A percentile compares a stretch with the other conserved stretches of the same genome.
Conservation (phyloP, 2,329 filamentous ascomycete species). For the Phyllosticta paracitricarpa region DNA sequence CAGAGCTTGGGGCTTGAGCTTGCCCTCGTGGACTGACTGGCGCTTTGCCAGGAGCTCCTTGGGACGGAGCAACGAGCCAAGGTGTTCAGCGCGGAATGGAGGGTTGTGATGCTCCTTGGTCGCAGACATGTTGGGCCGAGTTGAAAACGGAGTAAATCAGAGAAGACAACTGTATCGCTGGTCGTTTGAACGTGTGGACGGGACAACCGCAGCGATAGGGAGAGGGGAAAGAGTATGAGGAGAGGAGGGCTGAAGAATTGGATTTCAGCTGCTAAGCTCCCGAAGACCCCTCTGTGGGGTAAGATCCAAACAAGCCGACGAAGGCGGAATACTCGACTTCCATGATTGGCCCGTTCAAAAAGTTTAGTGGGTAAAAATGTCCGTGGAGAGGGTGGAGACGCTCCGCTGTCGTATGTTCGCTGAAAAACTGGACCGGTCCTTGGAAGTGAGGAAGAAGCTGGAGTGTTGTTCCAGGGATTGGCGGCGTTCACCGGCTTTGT, state of each 20-base stretch:
- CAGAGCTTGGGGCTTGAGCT: slow-evolving; percentile 46
- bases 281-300: neutral
- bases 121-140: neutral
- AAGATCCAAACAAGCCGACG: neutral
- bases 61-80: slow-evolving; percentile 59
- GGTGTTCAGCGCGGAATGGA: slow-evolving; percentile 60
- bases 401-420: neutral
- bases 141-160: neutral
- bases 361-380: neutral
- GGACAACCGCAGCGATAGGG: neutral
- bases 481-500: neutral
- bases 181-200: neutral
- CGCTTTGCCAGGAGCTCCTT: slow-evolving; percentile 48
- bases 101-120: slow-evolving; percentile 30
- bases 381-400: neutral
- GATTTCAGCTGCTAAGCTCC: neutral
- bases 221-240: neutral
- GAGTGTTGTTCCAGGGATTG: neutral
- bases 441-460: neutral
- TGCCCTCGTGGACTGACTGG: slow-evolving; percentile 43
- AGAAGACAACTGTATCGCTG: neutral
- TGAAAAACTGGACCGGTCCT: neutral
- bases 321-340: neutral
- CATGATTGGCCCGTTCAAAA: neutral
- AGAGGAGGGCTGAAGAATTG: neutral